Percentiles rank a stretch among this genome's conserved stretches.
Conservation (phyloP, 23 red algal genomes). For the Gracilaria domingensis region DNA sequence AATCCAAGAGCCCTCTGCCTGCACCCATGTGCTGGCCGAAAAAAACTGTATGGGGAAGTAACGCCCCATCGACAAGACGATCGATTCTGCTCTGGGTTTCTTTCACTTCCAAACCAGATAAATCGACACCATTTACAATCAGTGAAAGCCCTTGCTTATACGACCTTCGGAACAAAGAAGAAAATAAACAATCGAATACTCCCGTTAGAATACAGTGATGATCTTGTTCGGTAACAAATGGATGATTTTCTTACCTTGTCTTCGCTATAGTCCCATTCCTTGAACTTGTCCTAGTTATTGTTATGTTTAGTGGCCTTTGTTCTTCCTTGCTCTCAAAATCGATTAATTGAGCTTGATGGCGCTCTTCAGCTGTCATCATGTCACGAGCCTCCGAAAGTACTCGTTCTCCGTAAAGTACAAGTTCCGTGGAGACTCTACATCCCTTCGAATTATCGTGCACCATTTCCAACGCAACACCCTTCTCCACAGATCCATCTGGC, state of each 20-base stretch:
- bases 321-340: neutral
- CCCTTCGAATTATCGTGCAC: conserved; percentile 62
- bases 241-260: conserved; percentile 14
- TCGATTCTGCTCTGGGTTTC: conserved; percentile 78
- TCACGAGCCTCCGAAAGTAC: conserved; percentile 47
- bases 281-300: conserved; percentile 37
- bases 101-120: conserved; percentile 69
- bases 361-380: conserved; percentile 48
- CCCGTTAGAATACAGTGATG: neutral
- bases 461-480: conserved; percentile 61
- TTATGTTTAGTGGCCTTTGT: conserved; percentile 1
- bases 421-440: conserved; percentile 56
- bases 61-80: conserved; percentile 60
- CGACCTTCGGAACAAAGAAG: conserved; percentile 8
- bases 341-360: conserved; percentile 3
- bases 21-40: conserved; percentile 88
- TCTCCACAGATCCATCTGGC: conserved; percentile 66
- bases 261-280: conserved; percentile 8
- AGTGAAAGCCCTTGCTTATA: conserved; percentile 70
- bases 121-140: conserved; percentile 55
- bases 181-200: neutral
- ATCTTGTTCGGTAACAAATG: neutral
- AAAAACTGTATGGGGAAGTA: conserved; percentile 81
- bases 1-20: conserved; percentile 59
- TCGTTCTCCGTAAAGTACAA: conserved; percentile 28